These are phyloP conservation scores for Porogramme epimiltina DNA, from an alignment of 1,284 basidiomycete genomes.

Conservation along the genomic window DNA sequence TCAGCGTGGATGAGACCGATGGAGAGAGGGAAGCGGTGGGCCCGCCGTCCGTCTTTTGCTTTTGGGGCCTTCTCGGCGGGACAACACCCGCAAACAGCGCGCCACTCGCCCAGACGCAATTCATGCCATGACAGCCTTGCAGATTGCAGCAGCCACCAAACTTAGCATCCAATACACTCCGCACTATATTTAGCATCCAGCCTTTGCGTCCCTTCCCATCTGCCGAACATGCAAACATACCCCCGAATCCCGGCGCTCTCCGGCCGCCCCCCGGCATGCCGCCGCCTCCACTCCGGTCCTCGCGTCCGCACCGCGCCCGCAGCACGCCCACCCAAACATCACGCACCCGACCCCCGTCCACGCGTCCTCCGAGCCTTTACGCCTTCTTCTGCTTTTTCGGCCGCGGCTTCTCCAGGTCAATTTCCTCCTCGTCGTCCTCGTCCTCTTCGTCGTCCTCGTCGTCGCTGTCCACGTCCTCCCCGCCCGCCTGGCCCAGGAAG, in stretches of 20 bases:
- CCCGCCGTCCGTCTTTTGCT: background rate
- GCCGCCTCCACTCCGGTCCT: background rate
- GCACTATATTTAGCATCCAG: constrained; percentile 20
- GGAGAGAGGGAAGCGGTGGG: constrained; percentile 1
- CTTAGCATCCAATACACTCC: constrained; percentile 20
- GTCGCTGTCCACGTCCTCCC: constrained; percentile 61
- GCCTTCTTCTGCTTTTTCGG: constrained; percentile 68
- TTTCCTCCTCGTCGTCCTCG: constrained; percentile 76
- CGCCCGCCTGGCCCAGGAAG: constrained; percentile 67
- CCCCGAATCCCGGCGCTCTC: too few species aligned
- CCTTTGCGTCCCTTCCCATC: background rate
- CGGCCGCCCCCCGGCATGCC: too few species aligned
- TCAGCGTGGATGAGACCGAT: background rate
- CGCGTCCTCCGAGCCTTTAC: constrained; percentile 39
- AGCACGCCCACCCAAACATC: too few species aligned
- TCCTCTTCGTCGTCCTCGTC: constrained; percentile 64
- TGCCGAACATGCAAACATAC: background rate
- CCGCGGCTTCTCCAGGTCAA: constrained; percentile 80
- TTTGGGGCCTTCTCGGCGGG: background rate
- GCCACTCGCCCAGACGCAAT: constrained; percentile 3
- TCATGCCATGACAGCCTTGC: background rate
- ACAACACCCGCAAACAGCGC: constrained; percentile 8
- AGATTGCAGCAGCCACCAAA: constrained; percentile 3
- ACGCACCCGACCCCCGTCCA: too few species aligned
- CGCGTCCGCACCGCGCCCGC: background rate